A percentile compares a stretch with the other conserved stretches of the same genome.
phyloP scores from a whole-genome alignment of 305 asterid genomes.

The Fraxinus dipetala region DNA sequence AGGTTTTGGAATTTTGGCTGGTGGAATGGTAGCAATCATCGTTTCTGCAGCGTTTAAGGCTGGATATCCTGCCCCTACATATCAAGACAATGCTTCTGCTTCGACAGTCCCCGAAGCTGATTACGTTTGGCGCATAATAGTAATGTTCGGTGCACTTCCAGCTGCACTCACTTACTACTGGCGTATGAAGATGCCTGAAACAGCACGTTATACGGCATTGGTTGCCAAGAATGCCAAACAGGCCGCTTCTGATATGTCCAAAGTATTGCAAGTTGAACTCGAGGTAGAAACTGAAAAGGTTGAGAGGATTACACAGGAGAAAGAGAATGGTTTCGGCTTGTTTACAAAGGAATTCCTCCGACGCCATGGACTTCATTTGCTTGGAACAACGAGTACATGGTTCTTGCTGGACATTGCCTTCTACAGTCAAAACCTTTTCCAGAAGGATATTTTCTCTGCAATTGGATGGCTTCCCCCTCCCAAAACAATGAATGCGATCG shows the following conservation, averaged over 20 bases:
- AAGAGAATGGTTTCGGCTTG: slow-evolving; percentile 26
- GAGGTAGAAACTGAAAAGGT: slow-evolving; percentile 28
- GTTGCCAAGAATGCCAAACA: slow-evolving; percentile 38
- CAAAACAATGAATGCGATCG: slow-evolving; percentile 41
- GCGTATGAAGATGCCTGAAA: slow-evolving; percentile 48
- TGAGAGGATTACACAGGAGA: neutral
- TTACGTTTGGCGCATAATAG: slow-evolving; percentile 34
- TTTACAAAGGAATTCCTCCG: slow-evolving; percentile 26
- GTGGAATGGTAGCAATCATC: slow-evolving; percentile 38
- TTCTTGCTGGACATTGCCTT: slow-evolving; percentile 38
- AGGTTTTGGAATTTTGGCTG: slow-evolving; percentile 42
- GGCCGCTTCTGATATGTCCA: slow-evolving; percentile 42
- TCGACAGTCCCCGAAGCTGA: slow-evolving; percentile 29
- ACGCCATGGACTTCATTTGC: slow-evolving; percentile 35
- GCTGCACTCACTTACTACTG: slow-evolving; percentile 40
- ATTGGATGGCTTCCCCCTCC: slow-evolving; percentile 51
- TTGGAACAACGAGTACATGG: slow-evolving; percentile 39
- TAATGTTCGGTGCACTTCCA: slow-evolving; percentile 39
- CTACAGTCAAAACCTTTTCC: slow-evolving; percentile 50
- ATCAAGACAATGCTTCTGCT: neutral
- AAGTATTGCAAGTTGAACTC: slow-evolving; percentile 33
- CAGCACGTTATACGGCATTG: slow-evolving; percentile 42
- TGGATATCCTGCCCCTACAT: slow-evolving; percentile 28
- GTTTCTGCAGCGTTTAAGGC: slow-evolving; percentile 29
- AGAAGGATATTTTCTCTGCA: slow-evolving; percentile 44